These are phyloP conservation scores for Theobroma cacao DNA, from an alignment of 345 rosid genomes.

Conservation along the genomic window DNA sequence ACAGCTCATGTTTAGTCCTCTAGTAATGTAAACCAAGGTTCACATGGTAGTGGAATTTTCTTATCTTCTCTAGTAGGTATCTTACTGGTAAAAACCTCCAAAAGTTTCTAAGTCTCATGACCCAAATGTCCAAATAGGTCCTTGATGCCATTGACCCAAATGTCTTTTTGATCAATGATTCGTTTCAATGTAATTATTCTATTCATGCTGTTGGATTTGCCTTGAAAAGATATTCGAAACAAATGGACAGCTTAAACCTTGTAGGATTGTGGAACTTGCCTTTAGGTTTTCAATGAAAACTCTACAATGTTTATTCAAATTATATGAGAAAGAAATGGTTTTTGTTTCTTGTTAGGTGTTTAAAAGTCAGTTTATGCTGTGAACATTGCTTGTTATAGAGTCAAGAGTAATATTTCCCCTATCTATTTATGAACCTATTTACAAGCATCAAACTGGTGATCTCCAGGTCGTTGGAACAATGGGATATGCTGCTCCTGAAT, in stretches of 20 bases:
- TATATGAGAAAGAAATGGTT: background rate
- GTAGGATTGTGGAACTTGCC: background rate
- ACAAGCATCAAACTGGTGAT: background rate
- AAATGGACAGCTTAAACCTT: background rate
- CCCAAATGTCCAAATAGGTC: too few relatives aligned
- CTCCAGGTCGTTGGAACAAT: slow-evolving; percentile 84
- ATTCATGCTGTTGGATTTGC: background rate
- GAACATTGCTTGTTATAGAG: background rate
- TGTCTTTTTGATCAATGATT: too few relatives aligned
- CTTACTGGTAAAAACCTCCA: background rate
- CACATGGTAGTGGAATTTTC: background rate
- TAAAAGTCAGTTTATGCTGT: background rate
- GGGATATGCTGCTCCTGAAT: slow-evolving; percentile 96
- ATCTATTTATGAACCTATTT: background rate
- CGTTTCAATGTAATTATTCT: background rate
- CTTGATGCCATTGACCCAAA: too few relatives aligned
- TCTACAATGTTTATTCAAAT: background rate
- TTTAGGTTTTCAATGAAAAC: background rate
- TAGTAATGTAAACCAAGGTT: background rate
- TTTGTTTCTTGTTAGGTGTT: background rate
- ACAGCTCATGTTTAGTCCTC: background rate
- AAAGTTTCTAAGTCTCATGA: background rate
- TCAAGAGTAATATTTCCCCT: background rate
- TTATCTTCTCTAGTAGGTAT: background rate
- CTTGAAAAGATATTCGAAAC: background rate